phyloP scores from a whole-genome alignment of 2,329 filamentous ascomycete genomes.

The Thielaviopsis euricoi region DNA sequence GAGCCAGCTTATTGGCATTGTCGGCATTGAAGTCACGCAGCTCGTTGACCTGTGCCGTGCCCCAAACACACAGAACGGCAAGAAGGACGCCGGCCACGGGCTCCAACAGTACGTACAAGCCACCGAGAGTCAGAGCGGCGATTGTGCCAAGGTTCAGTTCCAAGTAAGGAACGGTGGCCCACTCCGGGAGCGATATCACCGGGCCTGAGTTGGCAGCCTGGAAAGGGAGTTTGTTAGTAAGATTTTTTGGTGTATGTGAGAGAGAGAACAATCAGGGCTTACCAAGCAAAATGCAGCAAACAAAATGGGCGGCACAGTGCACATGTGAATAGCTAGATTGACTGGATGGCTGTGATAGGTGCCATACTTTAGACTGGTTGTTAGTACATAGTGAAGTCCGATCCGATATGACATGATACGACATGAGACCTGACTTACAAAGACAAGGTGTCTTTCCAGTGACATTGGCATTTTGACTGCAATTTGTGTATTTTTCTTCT shows the following conservation, averaged over 20 bases:
- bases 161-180: constrained; percentile 50
- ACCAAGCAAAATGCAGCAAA: constrained; percentile 57
- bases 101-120: constrained; percentile 80
- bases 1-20: constrained; percentile 37
- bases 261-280: constrained; percentile 15
- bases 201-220: constrained; percentile 46
- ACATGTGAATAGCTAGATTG: constrained; percentile 65
- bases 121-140: constrained; percentile 49
- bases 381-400: not conserved
- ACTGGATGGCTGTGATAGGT: constrained; percentile 65
- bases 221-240: not conserved
- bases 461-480: constrained; percentile 45
- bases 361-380: constrained; percentile 45
- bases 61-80: constrained; percentile 57
- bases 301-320: constrained; percentile 62
- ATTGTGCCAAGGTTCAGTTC: constrained; percentile 51
- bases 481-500: not conserved
- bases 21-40: constrained; percentile 42
- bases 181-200: constrained; percentile 47
- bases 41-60: constrained; percentile 61
- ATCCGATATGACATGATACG: not conserved
- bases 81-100: constrained; percentile 74
- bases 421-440: constrained; percentile 37
- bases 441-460: constrained; percentile 66
- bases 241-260: too few species aligned